Conservation (phyloP, 768 basidiomycete species). For the Boletus pseudo-olivaceus region DNA sequence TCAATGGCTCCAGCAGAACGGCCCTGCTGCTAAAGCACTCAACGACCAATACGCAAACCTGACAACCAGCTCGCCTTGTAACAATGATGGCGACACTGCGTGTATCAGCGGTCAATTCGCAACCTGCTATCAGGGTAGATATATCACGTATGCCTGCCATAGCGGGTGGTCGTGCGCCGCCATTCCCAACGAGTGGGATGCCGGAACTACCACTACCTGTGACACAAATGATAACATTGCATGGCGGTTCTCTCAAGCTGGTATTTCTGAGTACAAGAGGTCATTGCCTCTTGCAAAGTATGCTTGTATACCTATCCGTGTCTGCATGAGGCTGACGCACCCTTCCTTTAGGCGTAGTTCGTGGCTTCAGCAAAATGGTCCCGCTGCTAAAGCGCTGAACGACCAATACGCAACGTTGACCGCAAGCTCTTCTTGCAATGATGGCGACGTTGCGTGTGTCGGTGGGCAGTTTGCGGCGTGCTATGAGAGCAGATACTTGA, state of each 20-base stretch:
- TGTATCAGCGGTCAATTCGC: slow-evolving; percentile 17
- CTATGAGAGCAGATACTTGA: slow-evolving; percentile 10
- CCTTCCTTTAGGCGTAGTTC: slow-evolving; percentile 11
- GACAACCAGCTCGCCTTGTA: slow-evolving; percentile 16
- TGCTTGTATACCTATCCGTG: neutral
- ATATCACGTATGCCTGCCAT: slow-evolving; percentile 10
- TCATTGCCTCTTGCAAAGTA: neutral
- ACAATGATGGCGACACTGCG: slow-evolving; percentile 13
- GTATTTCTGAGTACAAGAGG: slow-evolving; percentile 14
- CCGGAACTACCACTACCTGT: slow-evolving; percentile 20
- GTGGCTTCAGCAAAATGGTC: slow-evolving; percentile 24
- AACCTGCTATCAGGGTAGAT: slow-evolving; percentile 11
- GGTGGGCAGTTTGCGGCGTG: slow-evolving; percentile 17
- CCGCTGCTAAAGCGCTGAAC: slow-evolving; percentile 24
- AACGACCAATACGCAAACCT: slow-evolving; percentile 20
- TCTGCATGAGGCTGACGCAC: neutral
- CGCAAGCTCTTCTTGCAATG: slow-evolving; percentile 15
- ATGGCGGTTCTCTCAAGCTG: slow-evolving; percentile 8
- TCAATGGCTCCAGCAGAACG: slow-evolving; percentile 25
- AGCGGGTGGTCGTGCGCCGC: slow-evolving; percentile 21
- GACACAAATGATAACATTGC: slow-evolving; percentile 11
- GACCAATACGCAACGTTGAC: slow-evolving; percentile 17
- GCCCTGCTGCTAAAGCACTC: slow-evolving; percentile 22
- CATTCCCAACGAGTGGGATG: slow-evolving; percentile 22
- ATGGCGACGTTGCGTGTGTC: slow-evolving; percentile 20